These are phyloP conservation scores for Aegilops speltoides DNA, from an alignment of 176 grass and related monocot species.

Conservation along the genomic window DNA sequence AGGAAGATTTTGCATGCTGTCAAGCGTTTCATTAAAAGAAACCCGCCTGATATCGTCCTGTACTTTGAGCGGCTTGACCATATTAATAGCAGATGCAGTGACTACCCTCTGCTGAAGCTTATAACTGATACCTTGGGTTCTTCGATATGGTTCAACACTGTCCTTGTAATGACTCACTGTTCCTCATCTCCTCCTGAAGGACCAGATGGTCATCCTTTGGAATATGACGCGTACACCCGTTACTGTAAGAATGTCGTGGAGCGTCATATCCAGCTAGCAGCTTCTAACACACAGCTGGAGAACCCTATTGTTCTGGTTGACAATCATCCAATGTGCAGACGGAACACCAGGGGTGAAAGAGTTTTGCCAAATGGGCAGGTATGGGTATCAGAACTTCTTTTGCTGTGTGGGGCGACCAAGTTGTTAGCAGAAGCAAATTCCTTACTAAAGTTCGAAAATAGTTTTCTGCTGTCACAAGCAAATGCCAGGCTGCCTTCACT, in stretches of 20 bases:
- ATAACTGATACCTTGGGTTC: slow-evolving; percentile 85
- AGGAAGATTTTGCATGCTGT: slow-evolving; percentile 72
- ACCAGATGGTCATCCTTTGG: slow-evolving; percentile 78
- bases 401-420: slow-evolving; percentile 84
- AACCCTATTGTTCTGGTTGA: slow-evolving; percentile 71
- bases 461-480: slow-evolving; percentile 66
- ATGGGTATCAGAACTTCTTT: slow-evolving; percentile 67
- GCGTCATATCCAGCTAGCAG: slow-evolving; percentile 55
- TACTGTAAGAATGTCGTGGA: slow-evolving; percentile 64
- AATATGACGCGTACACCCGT: slow-evolving; percentile 66
- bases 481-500: slow-evolving; percentile 69
- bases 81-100: slow-evolving; percentile 57
- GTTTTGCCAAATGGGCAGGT: slow-evolving; percentile 68
- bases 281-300: slow-evolving; percentile 70
- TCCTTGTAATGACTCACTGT: slow-evolving; percentile 84
- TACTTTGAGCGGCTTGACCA: slow-evolving; percentile 79
- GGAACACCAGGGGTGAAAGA: slow-evolving; percentile 71
- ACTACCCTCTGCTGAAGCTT: slow-evolving; percentile 76
- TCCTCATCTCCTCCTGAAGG: slow-evolving; percentile 74
- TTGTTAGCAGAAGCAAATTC: slow-evolving; percentile 75
- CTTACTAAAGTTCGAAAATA: slow-evolving; percentile 89
- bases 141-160: slow-evolving; percentile 92
- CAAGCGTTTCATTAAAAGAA: slow-evolving; percentile 69
- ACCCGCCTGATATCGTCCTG: slow-evolving; percentile 75
- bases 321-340: slow-evolving; percentile 70